Percentiles rank a stretch among this genome's conserved stretches.
phyloP scores from a whole-genome alignment of 2,329 filamentous ascomycete genomes.

The Hypoxylon sp. region DNA sequence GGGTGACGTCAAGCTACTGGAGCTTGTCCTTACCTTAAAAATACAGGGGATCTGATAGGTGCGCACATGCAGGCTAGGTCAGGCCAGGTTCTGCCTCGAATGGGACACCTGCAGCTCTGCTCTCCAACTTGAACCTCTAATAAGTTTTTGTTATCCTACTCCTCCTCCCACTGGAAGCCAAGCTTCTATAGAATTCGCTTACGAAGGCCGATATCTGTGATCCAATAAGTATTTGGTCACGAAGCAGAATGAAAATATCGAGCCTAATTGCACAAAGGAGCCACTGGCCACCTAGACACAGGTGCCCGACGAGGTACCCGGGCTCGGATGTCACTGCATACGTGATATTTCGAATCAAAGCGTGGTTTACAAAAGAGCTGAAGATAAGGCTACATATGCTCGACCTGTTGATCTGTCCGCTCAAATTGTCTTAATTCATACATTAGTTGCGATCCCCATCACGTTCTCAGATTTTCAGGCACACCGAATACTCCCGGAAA shows the following conservation, averaged over 20 bases:
- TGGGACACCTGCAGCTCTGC: conserved; percentile 24
- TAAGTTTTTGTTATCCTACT: conserved; percentile 4
- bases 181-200: conserved; percentile 14
- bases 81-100: conserved; percentile 26
- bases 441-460: not conserved
- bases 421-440: not conserved
- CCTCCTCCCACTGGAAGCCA: conserved; percentile 23
- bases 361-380: not conserved
- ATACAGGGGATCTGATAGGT: conserved; percentile 35
- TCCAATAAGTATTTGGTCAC: conserved; percentile 7
- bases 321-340: too few relatives aligned
- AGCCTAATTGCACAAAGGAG: not conserved
- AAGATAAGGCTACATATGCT: not conserved
- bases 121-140: conserved; percentile 29
- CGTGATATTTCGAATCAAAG: too few relatives aligned
- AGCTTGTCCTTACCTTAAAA: conserved; percentile 29
- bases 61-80: conserved; percentile 17
- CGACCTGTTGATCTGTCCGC: not conserved
- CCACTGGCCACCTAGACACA: not conserved
- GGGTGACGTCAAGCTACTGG: conserved; percentile 36
- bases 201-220: conserved; percentile 12
- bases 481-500: conserved; percentile 8
- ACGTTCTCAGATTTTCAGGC: conserved; percentile 12
- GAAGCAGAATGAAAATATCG: conserved; percentile 6
- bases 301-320: not conserved